phyloP scores from a whole-genome alignment of 106 monocot species.

The Vanilla planifolia region DNA sequence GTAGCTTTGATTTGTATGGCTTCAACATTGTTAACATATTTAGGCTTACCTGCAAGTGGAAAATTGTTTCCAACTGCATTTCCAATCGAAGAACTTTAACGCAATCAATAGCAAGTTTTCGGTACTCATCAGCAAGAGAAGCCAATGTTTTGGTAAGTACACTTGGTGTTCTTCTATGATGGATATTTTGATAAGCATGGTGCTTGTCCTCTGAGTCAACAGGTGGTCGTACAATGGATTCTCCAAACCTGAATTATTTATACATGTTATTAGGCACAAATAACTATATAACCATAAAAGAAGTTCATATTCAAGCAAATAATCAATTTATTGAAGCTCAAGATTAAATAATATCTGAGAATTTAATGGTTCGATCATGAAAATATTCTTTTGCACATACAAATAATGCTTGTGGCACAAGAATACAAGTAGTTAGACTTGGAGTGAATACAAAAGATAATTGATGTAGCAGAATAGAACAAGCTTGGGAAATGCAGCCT shows the following conservation, averaged over 20 bases:
- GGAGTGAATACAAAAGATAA: no score
- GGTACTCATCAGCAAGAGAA: slow-evolving; percentile 79
- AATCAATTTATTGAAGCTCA: no score
- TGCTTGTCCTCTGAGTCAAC: slow-evolving; percentile 24
- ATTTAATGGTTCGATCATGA: no score
- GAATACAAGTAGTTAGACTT: no score
- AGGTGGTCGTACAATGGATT: slow-evolving; percentile 42
- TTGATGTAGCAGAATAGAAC: no score
- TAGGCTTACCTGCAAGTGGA: slow-evolving; percentile 75
- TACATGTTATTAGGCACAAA: no score
- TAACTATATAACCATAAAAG: no score
- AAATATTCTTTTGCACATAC: no score
- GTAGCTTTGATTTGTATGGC: not conserved
- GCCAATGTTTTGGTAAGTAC: slow-evolving; percentile 63
- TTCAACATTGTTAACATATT: not conserved
- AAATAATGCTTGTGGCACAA: no score
- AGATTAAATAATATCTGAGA: no score
- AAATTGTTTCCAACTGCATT: slow-evolving; percentile 96
- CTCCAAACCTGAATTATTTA: slow-evolving; percentile 55
- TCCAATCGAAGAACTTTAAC: slow-evolving; percentile 89
- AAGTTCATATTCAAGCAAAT: no score
- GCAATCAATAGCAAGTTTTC: slow-evolving; percentile 86
- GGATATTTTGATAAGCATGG: slow-evolving; percentile 20
- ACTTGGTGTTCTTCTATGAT: slow-evolving; percentile 55
- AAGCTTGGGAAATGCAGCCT: no score